Evolutionary conservation across 2,329 filamentous ascomycete species (phyloP), one percentile per base, ranked within the genome.

Genomic region (Colletotrichum godetiae): DNA sequence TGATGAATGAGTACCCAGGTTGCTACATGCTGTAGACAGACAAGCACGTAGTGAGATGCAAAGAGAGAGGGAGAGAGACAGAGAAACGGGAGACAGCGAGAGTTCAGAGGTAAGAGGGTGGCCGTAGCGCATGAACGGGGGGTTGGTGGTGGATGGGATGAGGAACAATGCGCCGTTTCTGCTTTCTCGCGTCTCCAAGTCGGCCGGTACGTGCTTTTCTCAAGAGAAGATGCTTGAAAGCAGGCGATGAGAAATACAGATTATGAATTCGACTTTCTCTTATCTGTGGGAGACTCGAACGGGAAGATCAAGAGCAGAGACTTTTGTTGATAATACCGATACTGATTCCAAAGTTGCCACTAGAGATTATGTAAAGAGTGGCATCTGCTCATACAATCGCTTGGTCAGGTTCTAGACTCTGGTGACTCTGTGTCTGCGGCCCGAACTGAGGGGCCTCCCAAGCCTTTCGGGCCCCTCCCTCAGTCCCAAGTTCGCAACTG

Each of bases 141-240:
- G 55, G 33, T 24, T 10, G 52, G 24, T 29, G 15, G 13, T 42
- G 35, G 67, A 71, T 73, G 71, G 67, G 71, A 73, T 56, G 71
- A 66, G 46, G 60, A 66, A 73, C 71, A 73, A 71, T 73, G 71
- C 71, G 71, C 60, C 61, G 71, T 73, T 73, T 73, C 71, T 73
- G 49, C 60, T 73, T 72, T 64, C 33, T 57, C 62, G 62, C 52
- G 62, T 46, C 49, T 24, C 29, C 49, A 10, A 29, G 52, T 64
- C 33, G 62, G 52, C 37, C n/a, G 31, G 31, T 42, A 27, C 35
- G 27, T 69, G 52, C 52, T 53, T 72, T 49, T 63, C 37, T 42
- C 37, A 6, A 42, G 37, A 42, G 5, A 19, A 6, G 37, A 7
- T 42, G 5, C 12, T 42, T 42, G 42, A 58, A 29, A 67, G 31